Evolutionary conservation across 148 eudicot genomes (phyloP), one percentile per base, ranked within the genome.

Genomic region (Diospyros lotus): DNA sequence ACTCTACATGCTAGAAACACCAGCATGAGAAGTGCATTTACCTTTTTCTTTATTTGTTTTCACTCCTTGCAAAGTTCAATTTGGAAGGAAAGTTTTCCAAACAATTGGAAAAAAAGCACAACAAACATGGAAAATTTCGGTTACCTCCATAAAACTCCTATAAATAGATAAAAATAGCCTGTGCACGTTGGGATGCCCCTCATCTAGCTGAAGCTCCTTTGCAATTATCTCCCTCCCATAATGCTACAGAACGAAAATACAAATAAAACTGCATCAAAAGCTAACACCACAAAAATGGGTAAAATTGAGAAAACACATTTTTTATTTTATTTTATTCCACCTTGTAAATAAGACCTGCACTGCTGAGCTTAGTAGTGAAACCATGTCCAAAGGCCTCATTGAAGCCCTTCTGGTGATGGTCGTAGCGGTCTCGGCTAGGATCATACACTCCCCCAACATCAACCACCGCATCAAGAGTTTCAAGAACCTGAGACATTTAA

Each of bases 341-440:
- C 95, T 88, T 90, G 71, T 89, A 93, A 66, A 93, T 82, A 82
- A 93, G 98, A 64, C 98, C 98, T 74, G 98, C 98, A 82, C 98
- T 93, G 52, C 96, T 93, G 67, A 93, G 96, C 83, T 93, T 93
- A 66, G 98, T 90, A 67, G 41, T 75, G 73, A 90, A 93, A 4
- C 95, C 98, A 80, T 87, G 89, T 40, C 97, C 98, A 78, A 94
- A 92, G 80, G 87, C 89, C 88, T 94, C 96, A 10, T 53, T 70
- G 77, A 94, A 94, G 5, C 98, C 98, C 80, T 94, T 92, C 76
- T 94, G 98, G 76, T 94, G 98, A 84, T 94, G 97, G 79, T 94
- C 98, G 61, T 87, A 94, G 2, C 92, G 87, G 46, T 94, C 96
- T 5, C 76, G 80, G 58, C 76, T 79, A 28, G 93, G 86, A 61